These are phyloP conservation scores for Aphanomyces astaci DNA, from an alignment of 352 stramenopile genomes.

Conservation along the genomic window DNA sequence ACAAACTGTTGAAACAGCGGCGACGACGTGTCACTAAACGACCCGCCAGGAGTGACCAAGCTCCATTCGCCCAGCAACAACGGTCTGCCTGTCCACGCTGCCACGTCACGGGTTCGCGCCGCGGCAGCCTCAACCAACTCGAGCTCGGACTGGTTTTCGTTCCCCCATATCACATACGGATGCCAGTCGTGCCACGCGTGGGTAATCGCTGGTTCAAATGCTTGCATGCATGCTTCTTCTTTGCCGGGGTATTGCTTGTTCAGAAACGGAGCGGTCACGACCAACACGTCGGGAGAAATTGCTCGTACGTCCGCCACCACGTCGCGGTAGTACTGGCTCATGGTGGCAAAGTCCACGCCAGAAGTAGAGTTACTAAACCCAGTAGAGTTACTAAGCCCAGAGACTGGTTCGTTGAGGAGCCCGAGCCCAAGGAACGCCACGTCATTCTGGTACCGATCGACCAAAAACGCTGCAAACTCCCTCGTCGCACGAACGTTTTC, in stretches of 20 bases:
- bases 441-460: constrained; percentile 23
- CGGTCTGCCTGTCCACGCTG: constrained; percentile 28
- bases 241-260: constrained; percentile 15
- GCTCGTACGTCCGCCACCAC: constrained; percentile 21
- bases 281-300: constrained; percentile 22
- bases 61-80: constrained; percentile 26
- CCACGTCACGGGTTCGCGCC: constrained; percentile 16
- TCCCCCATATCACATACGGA: constrained; percentile 38
- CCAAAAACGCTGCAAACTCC: constrained; percentile 28
- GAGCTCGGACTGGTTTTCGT: constrained; percentile 22
- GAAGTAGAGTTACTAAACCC: not conserved
- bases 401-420: constrained; percentile 31
- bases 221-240: constrained; percentile 3
- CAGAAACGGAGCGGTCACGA: constrained; percentile 23
- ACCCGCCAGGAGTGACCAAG: constrained; percentile 7
- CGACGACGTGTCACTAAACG: not conserved
- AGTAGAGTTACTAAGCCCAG: not conserved
- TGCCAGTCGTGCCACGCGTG: constrained; percentile 40
- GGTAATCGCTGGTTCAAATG: constrained; percentile 22
- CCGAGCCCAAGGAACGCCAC: constrained; percentile 32
- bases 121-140: constrained; percentile 11
- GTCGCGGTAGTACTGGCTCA: constrained; percentile 27
- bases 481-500: constrained; percentile 27
- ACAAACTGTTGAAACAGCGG: not conserved
- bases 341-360: constrained; percentile 18